phyloP scores from a whole-genome alignment of 2,329 filamentous ascomycete species.

The Keithomyces neogunnii region DNA sequence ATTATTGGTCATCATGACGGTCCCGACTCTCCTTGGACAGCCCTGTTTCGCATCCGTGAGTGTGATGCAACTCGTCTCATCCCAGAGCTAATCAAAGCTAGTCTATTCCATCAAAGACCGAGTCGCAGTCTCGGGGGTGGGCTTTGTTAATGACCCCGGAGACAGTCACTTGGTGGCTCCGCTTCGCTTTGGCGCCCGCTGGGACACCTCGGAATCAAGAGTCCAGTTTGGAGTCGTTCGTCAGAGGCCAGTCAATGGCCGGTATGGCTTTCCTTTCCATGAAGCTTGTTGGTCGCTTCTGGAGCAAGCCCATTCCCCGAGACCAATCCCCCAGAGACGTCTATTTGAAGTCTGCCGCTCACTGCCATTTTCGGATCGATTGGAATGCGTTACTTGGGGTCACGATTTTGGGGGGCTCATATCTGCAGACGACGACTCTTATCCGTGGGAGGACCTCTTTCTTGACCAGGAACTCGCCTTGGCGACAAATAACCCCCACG shows the following conservation, averaged over 20 bases:
- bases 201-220: slow-evolving; percentile 5
- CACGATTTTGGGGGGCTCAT: slow-evolving; percentile 5
- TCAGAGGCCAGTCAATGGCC: slow-evolving; percentile 5
- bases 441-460: slow-evolving; percentile 8
- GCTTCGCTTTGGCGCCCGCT: slow-evolving; percentile 6
- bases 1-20: slow-evolving; percentile 1
- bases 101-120: slow-evolving; percentile 6
- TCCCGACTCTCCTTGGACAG: slow-evolving; percentile 4
- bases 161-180: slow-evolving; percentile 3
- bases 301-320: slow-evolving; percentile 4
- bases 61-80: background rate
- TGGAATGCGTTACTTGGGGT: slow-evolving; percentile 5
- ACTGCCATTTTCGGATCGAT: slow-evolving; percentile 3
- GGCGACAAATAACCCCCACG: slow-evolving; percentile 2
- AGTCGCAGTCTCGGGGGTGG: slow-evolving; percentile 6
- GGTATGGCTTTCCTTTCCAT: slow-evolving; percentile 10
- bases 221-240: slow-evolving; percentile 2
- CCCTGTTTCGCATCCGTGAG: slow-evolving; percentile 9
- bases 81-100: slow-evolving; percentile 3
- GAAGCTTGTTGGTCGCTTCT: slow-evolving; percentile 9
- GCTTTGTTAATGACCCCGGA: slow-evolving; percentile 1
- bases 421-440: slow-evolving; percentile 4
- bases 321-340: slow-evolving; percentile 3
- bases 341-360: slow-evolving; percentile 7
- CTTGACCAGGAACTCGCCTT: slow-evolving; percentile 2